Base-by-base conservation (phyloP, 371 early-diverging fungal species). In the Phascolomyces articulosus region DNA sequence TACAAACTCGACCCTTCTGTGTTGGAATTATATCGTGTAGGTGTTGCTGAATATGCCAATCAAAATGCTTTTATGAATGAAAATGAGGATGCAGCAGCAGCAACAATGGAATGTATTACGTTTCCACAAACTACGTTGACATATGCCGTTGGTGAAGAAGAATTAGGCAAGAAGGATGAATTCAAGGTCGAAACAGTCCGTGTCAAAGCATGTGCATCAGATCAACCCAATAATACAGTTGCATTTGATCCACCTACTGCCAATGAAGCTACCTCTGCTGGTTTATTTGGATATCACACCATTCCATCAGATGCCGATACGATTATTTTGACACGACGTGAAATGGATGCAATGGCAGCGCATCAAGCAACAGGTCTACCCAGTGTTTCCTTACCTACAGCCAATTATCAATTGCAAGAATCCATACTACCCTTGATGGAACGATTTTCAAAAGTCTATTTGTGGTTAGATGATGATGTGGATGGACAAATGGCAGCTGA, bases 401-500 rank as follows among this genome's bases (percentile, higher is more conserved):
- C 66, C 11, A 65, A 81, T 16, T 86, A 87, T 60, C 91, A 90
- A 65, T 73, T 91, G 13, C 88, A 88, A 16, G 73, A 87, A 56
- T 79, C 87, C 18, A 68, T 80, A n/a, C 69, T 90, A 56, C 86
- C 86, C 10, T 71, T 87, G 15, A 62, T 91, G 24, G 88, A 89
- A 41, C 78, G 88, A 11, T 91, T 90, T 59, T 78, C 79, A 21
- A 75, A 77, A 26, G 73, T 91, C 3, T 90, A 91, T 56, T 34
- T 91, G 21, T 91, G 91, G 91, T 62, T 91, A n/a, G 87, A 90
- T 71, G 88, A 89, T 65, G 87, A 86, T 70, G 79, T 86, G 26
- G 80, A 85, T 53, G 91, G 91, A 41, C 80, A 85, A 18, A 73
- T 84, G 21, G 85, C 87, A 3, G 84, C 90, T 2, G 80, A 82